These are phyloP conservation scores for Aphanomyces invadans DNA, from an alignment of 352 stramenopile species.

Conservation along the genomic window DNA sequence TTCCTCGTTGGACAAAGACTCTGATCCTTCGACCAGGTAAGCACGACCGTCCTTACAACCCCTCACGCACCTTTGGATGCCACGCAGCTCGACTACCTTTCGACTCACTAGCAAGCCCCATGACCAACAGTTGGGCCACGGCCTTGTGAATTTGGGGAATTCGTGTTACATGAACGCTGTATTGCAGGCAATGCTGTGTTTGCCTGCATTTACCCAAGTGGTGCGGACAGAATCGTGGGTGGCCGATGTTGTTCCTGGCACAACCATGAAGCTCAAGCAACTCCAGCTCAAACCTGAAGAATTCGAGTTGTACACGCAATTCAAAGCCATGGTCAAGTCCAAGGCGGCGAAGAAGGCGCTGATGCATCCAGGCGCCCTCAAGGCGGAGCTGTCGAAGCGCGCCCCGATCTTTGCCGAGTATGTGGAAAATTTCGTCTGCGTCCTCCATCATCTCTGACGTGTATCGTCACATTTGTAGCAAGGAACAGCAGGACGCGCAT, in stretches of 20 bases:
- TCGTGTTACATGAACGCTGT: constrained; percentile 94
- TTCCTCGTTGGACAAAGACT: constrained; percentile 17
- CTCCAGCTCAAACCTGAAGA: too few relatives aligned
- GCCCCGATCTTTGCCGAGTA: constrained; percentile 80
- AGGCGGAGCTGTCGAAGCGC: constrained; percentile 65
- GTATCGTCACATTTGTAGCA: constrained; percentile 36
- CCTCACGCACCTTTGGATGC: too few relatives aligned
- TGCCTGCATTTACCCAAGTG: constrained; percentile 45
- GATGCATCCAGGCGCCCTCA: constrained; percentile 61
- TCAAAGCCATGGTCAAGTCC: constrained; percentile 18
- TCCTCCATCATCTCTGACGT: too few relatives aligned
- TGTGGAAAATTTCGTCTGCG: too few relatives aligned
- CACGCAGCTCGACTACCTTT: too few relatives aligned
- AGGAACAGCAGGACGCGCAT: constrained; percentile 80
- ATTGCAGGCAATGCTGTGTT: constrained; percentile 64
- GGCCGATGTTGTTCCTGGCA: too few relatives aligned
- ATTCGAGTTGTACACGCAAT: background rate
- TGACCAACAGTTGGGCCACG: too few relatives aligned
- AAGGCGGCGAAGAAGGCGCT: background rate
- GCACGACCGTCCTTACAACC: background rate
- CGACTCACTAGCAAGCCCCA: too few relatives aligned
- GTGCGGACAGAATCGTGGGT: constrained; percentile 21
- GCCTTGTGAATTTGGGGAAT: constrained; percentile 92
- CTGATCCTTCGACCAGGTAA: constrained; percentile 24
- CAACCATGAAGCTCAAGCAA: too few relatives aligned